Evolutionary conservation across 495 filamentous ascomycete species (phyloP).

Genomic region (Talaromyces trachyspermus): DNA sequence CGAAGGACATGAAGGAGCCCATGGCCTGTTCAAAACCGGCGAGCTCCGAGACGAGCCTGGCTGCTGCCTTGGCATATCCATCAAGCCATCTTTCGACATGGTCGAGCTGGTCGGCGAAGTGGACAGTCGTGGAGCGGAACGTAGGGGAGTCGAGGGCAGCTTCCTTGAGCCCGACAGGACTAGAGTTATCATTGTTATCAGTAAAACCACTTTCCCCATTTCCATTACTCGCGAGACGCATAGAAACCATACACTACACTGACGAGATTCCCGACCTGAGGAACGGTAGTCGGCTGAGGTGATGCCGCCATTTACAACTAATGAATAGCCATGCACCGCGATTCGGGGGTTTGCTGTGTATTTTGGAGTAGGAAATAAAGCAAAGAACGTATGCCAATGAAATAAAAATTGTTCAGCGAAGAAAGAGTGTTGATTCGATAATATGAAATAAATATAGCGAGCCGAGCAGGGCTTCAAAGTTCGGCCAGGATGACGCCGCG

Average conservation of each 20-base stretch:
- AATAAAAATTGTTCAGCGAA: too few relatives aligned
- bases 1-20: constrained; percentile 63
- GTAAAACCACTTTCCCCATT: constrained; percentile 13
- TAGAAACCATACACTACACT: constrained; percentile 52
- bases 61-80: constrained; percentile 67
- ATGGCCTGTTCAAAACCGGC: constrained; percentile 61
- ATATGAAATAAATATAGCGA: too few relatives aligned
- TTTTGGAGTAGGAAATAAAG: too few relatives aligned
- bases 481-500: too few relatives aligned
- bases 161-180: constrained; percentile 87
- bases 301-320: constrained; percentile 45
- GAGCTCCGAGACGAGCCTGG: constrained; percentile 69
- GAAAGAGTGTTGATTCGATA: too few relatives aligned
- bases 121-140: constrained; percentile 79
- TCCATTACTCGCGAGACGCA: too few relatives aligned
- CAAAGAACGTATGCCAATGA: too few relatives aligned
- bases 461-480: too few relatives aligned
- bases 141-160: constrained; percentile 93
- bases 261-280: constrained; percentile 47
- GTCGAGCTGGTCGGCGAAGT: constrained; percentile 91
- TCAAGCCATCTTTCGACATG: constrained; percentile 91
- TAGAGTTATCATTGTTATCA: constrained; percentile 15
- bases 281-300: constrained; percentile 34
- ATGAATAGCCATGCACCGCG: constrained; percentile 30
- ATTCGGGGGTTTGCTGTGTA: too few relatives aligned